Base-by-base conservation (phyloP, 2,329 filamentous ascomycete species). In the Hypomyces rosellus region DNA sequence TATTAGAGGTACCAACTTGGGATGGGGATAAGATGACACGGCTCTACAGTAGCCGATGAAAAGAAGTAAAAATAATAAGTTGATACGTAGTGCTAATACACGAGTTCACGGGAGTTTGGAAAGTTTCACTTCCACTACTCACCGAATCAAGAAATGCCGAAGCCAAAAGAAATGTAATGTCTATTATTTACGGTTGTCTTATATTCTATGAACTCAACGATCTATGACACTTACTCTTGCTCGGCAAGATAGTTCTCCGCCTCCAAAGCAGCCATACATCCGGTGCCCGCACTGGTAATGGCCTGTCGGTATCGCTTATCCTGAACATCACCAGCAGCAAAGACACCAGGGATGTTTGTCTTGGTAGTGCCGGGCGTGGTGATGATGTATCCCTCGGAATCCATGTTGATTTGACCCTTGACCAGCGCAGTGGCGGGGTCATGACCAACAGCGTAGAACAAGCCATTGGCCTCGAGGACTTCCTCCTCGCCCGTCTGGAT, bases 261-360 rank as follows among this genome's bases (percentile, higher is more conserved):
- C 65, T 99, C 93, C 49, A 99, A 81, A 11, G 92, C 93, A 48
- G 93, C 93, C 75, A 96, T 86, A 71, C 93, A 99, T 56, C 93
- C 93, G 54, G 91, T 90, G 54, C 91, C 92, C 61, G 93, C 93
- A 73, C 91, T 96, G 57, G 93, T 99, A 59, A 99, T 95, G 43
- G 93, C 93, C 75, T 99, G 93, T 67, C 93, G 83, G 71, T 99
- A 99, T 66, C 86, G 84, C 85, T 97, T 99, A 69, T 99, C 95
- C 76, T 99, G 93, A 9, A 99, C 95, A 67, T 99, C 93, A 57
- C 93, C 93, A 9, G 92, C 93, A 36, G 93, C 93, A 66, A 96
- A 99, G 16, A 99, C 89, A 68, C 93, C 93, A 65, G 89, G 82
- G 5, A 96, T 71, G 70, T 83, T 96, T 44, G 93, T 99, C 64